Percentiles rank a stretch among this genome's conserved stretches.
Conservation (phyloP, 2,329 filamentous ascomycete species). For the Fonsecaea erecta region DNA sequence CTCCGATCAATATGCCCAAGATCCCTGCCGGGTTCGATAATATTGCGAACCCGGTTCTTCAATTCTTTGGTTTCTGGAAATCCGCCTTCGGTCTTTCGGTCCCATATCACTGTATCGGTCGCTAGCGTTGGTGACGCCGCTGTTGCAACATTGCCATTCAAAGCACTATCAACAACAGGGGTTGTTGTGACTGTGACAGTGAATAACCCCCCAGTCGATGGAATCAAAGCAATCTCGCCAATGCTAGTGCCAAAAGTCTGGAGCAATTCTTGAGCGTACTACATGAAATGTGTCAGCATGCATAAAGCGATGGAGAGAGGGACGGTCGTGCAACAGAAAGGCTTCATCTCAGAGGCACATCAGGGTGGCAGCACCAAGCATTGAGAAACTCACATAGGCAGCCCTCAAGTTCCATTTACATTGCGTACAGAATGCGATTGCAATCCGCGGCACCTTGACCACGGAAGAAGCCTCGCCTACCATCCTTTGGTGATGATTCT, state of each 20-base stretch:
- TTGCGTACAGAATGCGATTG: slow-evolving; percentile 92
- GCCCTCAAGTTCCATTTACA: slow-evolving; percentile 90
- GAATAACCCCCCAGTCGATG: slow-evolving; percentile 83
- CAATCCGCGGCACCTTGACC: slow-evolving; percentile 68
- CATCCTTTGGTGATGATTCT: neutral
- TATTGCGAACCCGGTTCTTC: slow-evolving; percentile 80
- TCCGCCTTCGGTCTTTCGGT: slow-evolving; percentile 81
- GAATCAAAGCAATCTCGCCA: slow-evolving; percentile 86
- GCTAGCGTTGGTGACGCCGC: slow-evolving; percentile 19
- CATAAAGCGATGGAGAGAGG: slow-evolving; percentile 4
- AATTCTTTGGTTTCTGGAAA: slow-evolving; percentile 94
- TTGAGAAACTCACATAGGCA: slow-evolving; percentile 72
- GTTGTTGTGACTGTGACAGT: slow-evolving; percentile 73
- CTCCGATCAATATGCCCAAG: slow-evolving; percentile 79
- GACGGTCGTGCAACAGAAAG: neutral
- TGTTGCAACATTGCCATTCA: neutral
- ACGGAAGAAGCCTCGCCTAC: slow-evolving; percentile 19
- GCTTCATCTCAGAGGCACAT: neutral
- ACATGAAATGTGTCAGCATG: slow-evolving; percentile 20
- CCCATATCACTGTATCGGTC: slow-evolving; percentile 72
- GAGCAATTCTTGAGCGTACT: slow-evolving; percentile 94
- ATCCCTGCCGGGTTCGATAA: slow-evolving; percentile 76
- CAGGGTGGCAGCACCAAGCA: neutral
- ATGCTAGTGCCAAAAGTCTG: slow-evolving; percentile 85
- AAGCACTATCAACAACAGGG: slow-evolving; percentile 33